Base-by-base conservation (phyloP, 805 yeast genomes). In the Myxozyma melibiosi region DNA sequence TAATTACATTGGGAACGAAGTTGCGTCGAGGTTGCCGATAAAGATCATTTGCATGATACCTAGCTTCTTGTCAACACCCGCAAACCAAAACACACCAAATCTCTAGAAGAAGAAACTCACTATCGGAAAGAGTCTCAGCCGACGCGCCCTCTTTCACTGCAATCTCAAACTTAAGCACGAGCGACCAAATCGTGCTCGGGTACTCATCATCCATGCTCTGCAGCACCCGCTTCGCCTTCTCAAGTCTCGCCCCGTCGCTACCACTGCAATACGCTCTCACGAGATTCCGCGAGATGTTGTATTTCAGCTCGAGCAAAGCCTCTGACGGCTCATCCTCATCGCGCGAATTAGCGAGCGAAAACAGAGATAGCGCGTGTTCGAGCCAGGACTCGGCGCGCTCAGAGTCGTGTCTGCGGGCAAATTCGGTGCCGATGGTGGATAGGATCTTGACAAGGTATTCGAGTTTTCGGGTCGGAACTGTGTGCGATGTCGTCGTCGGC, bases 11-110 rank as follows among this genome's bases (percentile, higher is more conserved):
- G 27, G 16, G 30, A 56, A 45, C n/a, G 55, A 39, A 8, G 42
- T 40, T 2, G 44, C 45, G n/a, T 53, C 42, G 24, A 51, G n/a
- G 34, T 41, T 35, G 8, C 56, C 61, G 16, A 41, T 22, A 25
- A 45, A 47, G 4, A 51, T 44, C 61, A 56, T 56, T 30, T 56
- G 61, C 61, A 56, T 56, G 24, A 56, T 37, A n/a, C 47, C 56
- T 56, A 24, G 11, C 13, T 22, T 9, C 20, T 27, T 8, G 28
- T 42, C 35, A 50, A 35, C 16, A 16, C 22, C 30, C 18, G 20
- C 1, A 6, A 3, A 9, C 16, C 20, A 18, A 20, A 27, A 25
- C 11, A n/a, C 7, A 13, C n/a, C 11, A 2, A 1, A 20, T 30
- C 18, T 39, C n/a, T 31, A 31, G 3, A 37, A 24, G 16, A 7